phyloP scores from a whole-genome alignment of 352 stramenopile species.

The Globisporangium sylvaticum region DNA sequence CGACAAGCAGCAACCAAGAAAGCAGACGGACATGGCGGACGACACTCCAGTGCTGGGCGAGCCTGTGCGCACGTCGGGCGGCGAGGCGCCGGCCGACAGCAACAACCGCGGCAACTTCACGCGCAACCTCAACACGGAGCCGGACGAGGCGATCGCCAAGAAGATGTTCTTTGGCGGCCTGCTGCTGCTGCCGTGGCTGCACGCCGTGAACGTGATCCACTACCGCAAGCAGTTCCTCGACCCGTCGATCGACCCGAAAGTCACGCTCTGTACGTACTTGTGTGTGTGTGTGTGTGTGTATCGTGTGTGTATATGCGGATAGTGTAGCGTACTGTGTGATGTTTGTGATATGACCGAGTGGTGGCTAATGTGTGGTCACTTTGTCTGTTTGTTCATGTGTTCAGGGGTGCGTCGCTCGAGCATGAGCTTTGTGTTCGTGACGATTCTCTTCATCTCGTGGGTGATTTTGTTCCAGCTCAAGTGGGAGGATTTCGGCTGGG shows the following conservation, averaged over 20 bases:
- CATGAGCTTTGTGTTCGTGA: conserved; percentile 67
- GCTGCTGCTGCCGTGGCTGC: conserved; percentile 73
- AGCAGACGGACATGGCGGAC: conserved; percentile 23
- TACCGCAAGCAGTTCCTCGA: conserved; percentile 82
- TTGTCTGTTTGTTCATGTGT: neutral
- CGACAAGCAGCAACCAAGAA: neutral
- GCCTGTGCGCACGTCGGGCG: conserved; percentile 16
- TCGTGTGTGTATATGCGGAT: neutral
- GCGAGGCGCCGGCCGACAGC: conserved; percentile 11
- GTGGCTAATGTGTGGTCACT: neutral
- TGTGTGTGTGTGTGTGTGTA: neutral
- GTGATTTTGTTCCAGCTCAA: conserved; percentile 79
- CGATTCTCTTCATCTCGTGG: conserved; percentile 71
- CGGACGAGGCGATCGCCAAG: conserved; percentile 59
- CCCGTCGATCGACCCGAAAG: conserved; percentile 48
- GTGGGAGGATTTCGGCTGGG: conserved; percentile 83
- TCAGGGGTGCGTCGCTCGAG: conserved; percentile 76
- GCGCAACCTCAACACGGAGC: conserved; percentile 79
- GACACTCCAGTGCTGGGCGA: conserved; percentile 64
- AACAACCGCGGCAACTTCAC: conserved; percentile 89
- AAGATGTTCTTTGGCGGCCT: conserved; percentile 86
- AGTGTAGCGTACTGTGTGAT: neutral
- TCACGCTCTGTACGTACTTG: conserved; percentile 68
- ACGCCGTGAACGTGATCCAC: conserved; percentile 79
- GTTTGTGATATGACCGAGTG: conserved; percentile 4